Evolutionary conservation across 2,329 filamentous ascomycete genomes (phyloP), one percentile per base, ranked within the genome.

Genomic region (Huntiella bhutanensis): DNA sequence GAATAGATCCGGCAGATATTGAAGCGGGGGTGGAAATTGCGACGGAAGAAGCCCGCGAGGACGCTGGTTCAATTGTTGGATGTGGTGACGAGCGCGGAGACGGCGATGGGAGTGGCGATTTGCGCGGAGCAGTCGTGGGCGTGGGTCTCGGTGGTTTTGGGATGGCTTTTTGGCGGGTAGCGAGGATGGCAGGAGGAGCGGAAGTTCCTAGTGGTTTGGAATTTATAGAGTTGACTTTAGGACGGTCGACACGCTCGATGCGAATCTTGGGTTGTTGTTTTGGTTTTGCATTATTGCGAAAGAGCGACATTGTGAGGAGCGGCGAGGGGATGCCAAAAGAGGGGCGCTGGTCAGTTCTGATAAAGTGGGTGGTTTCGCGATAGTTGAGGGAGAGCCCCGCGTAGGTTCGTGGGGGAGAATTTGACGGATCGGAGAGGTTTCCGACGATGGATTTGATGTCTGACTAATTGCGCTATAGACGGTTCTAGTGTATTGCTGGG

Each of bases 261-360:
- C 68, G 66, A 53, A 72, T 65, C 50, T 63, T 64, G 48, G 67
- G 64, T 45, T 68, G 64, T 52, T 64, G 59, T 58, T 71, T 71
- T 59, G 70, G 66, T 55, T 70, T 73, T 51, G 62, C 63, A 51
- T 65, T 66, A 45, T 58, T 59, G 51, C 62, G 61, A 50, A 66
- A 61, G 47, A 66, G 60, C 22, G 55, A 54, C 56, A 58, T 58
- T 12, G 4, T 36, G 28, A 17, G 19, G 8, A n/a, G 13, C 7
- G 35, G 4, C 11, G 19, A 28, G 10, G 5, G 33, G 16, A 22
- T 12, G 13, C 19, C 32, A 13, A 37, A 22, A 34, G 22, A 28
- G 41, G 17, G 33, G 22, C 22, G 22, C 1, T 28, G 22, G 7
- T 28, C 22, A 10, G 22, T 28, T 28, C 22, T 28, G 22, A 28